These are phyloP conservation scores for Pyrenochaeta sp. DNA, from an alignment of 2,329 filamentous ascomycete species.

Conservation along the genomic window DNA sequence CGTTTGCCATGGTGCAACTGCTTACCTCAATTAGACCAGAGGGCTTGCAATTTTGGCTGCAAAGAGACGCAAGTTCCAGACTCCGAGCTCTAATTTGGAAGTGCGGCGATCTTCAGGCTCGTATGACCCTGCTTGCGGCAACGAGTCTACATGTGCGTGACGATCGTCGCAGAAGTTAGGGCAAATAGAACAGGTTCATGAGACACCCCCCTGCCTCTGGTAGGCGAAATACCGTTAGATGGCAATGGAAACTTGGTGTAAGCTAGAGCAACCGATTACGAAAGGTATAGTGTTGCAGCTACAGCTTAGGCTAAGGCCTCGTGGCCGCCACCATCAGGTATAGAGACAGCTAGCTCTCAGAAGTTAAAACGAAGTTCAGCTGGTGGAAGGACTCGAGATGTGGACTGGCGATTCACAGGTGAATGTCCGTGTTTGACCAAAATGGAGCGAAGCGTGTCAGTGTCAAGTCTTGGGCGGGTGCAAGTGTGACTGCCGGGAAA, in stretches of 20 bases:
- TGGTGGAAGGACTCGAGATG: no score
- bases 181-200: slow-evolving; percentile 16
- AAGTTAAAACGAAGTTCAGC: no score
- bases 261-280: slow-evolving; percentile 13
- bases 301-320: slow-evolving; percentile 18
- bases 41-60: slow-evolving; percentile 1
- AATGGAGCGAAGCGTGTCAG: no score
- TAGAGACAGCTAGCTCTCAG: slow-evolving; percentile 18
- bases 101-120: slow-evolving; percentile 18
- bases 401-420: no score
- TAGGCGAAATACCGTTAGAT: slow-evolving; percentile 16
- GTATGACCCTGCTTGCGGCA: slow-evolving; percentile 25
- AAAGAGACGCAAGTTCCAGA: slow-evolving; percentile 25
- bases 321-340: slow-evolving; percentile 11
- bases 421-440: no score
- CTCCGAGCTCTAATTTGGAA: slow-evolving; percentile 17
- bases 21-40: neutral
- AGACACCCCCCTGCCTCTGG: slow-evolving; percentile 10
- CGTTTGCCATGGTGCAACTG: neutral
- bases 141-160: slow-evolving; percentile 28
- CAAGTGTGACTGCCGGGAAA: no score
- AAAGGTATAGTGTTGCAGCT: slow-evolving; percentile 29
- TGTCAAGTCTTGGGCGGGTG: no score
- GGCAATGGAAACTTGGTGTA: slow-evolving; percentile 10
- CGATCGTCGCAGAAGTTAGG: slow-evolving; percentile 26